Percentiles rank a stretch among this genome's conserved stretches.
Evolutionary conservation across 202 grass and related monocot species (phyloP).

Genomic region (Brachypodium distachyon): DNA sequence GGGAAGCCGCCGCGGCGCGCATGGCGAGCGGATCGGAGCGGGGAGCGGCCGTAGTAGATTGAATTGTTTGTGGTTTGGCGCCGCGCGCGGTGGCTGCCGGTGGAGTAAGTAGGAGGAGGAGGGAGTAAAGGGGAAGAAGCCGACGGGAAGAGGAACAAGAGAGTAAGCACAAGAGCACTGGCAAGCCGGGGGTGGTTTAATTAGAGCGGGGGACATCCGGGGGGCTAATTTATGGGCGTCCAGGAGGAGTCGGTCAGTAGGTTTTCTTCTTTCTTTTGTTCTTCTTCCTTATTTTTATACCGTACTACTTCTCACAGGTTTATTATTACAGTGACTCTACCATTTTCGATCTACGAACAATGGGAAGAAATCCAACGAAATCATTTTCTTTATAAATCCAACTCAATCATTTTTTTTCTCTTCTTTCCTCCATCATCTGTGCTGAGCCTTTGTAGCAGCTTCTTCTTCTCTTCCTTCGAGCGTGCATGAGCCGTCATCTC

Average conservation of each 20-base stretch:
- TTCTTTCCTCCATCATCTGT: no score
- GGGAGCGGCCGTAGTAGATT: neutral
- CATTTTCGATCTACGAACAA: no score
- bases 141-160: constrained; percentile 22
- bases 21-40: constrained; percentile 1
- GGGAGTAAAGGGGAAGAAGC: constrained; percentile 30
- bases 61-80: constrained; percentile 10
- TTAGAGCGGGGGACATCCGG: neutral
- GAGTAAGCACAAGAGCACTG: constrained; percentile 2
- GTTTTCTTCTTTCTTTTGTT: neutral
- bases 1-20: constrained; percentile 52
- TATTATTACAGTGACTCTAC: no score
- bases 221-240: neutral
- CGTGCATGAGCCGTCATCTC: no score
- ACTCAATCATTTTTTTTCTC: no score
- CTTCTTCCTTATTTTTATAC: no score
- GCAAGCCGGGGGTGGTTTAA: no score
- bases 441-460: no score
- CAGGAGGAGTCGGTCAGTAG: no score
- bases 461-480: no score
- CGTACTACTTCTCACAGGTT: no score
- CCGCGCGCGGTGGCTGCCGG: neutral
- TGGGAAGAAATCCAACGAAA: neutral
- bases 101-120: neutral
- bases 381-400: no score